Evolutionary conservation across 2,329 filamentous ascomycete species (phyloP).

Genomic region (Ambrosiella xylebori): DNA sequence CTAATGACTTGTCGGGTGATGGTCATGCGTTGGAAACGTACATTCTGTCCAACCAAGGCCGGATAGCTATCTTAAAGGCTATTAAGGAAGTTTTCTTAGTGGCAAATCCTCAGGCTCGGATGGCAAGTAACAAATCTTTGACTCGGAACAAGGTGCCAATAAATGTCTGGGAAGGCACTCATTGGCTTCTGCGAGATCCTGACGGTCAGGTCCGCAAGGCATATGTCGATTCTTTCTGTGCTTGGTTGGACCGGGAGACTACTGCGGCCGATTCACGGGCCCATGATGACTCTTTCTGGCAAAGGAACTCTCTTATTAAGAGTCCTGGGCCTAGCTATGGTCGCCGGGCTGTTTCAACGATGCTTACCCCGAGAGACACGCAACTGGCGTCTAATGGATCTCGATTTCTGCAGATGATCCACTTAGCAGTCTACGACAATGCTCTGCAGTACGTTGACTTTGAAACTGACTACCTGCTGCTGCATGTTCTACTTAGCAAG

Average conservation of each 20-base stretch:
- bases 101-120: constrained; percentile 51
- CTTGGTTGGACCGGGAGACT: constrained; percentile 74
- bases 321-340: constrained; percentile 20
- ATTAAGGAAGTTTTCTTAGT: constrained; percentile 71
- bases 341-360: constrained; percentile 51
- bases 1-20: constrained; percentile 24
- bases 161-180: constrained; percentile 87
- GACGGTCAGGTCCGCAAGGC: constrained; percentile 65
- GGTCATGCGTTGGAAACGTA: constrained; percentile 31
- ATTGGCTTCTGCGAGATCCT: constrained; percentile 73
- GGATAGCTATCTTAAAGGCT: constrained; percentile 52
- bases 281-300: constrained; percentile 34
- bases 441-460: constrained; percentile 55
- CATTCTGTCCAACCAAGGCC: constrained; percentile 36
- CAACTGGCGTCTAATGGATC: neutral
- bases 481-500: constrained; percentile 60
- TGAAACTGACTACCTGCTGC: constrained; percentile 56
- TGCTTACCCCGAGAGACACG: constrained; percentile 39
- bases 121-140: constrained; percentile 42
- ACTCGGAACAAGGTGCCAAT: constrained; percentile 60
- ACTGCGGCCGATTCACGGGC: constrained; percentile 46
- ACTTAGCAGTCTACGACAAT: constrained; percentile 80
- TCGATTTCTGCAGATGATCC: constrained; percentile 64
- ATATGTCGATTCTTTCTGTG: constrained; percentile 67
- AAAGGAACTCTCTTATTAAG: constrained; percentile 25